Evolutionary conservation across 129 eudicot species (phyloP).

Genomic region (Gnaphalium uliginosum): DNA sequence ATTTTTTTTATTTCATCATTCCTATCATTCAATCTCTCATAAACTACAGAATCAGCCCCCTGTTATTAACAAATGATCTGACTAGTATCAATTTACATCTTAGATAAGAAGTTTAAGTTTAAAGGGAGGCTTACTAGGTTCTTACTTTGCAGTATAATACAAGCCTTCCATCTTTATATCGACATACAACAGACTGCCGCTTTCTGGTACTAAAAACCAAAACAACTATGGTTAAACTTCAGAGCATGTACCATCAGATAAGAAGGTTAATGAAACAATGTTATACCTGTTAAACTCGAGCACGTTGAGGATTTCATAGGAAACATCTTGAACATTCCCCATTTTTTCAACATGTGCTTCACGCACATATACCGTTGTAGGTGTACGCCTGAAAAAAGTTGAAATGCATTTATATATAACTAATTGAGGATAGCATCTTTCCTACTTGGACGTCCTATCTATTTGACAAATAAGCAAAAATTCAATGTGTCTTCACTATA

Average conservation of each 20-base stretch:
- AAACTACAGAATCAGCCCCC: conserved; percentile 96
- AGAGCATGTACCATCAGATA: conserved; percentile 13
- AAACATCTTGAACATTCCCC: conserved; percentile 83
- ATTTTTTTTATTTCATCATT: conserved; percentile 57
- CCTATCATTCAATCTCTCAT: conserved; percentile 72
- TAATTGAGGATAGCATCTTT: no score
- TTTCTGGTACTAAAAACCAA: conserved; percentile 71
- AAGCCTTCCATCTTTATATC: conserved; percentile 85
- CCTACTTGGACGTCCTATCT: no score
- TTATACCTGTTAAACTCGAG: conserved; percentile 92
- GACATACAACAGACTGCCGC: conserved; percentile 97
- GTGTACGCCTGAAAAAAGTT: conserved; percentile 72
- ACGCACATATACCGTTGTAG: conserved; percentile 91
- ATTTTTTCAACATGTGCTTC: conserved; percentile 94
- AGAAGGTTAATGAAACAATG: conserved; percentile 18
- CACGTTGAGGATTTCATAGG: conserved; percentile 86
- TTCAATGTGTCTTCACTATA: no score
- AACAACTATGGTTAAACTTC: conserved; percentile 3
- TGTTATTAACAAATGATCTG: conserved; percentile 39
- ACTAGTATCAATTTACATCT: conserved; percentile 28
- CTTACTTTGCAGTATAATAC: conserved; percentile 93
- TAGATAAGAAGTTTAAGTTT: conserved; percentile 17
- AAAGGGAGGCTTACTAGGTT: conserved; percentile 11
- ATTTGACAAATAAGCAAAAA: no score
- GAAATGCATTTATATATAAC: conserved; percentile 3